Evolutionary conservation across 495 filamentous ascomycete genomes (phyloP).

Genomic region (Trichodelitschia bisporula): DNA sequence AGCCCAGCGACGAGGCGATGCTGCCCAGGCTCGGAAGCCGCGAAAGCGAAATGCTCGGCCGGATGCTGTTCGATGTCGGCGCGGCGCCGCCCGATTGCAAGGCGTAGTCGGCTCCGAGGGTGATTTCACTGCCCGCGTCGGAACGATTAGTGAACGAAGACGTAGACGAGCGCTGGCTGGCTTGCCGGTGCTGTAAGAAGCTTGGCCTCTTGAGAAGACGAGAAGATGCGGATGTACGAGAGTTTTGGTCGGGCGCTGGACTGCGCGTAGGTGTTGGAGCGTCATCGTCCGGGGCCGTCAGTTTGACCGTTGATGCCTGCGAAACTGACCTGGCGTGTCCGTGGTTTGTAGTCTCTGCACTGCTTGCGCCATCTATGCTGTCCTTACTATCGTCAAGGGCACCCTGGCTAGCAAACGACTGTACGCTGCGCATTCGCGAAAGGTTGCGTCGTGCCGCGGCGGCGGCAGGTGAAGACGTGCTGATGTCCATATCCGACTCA

Average conservation of each 20-base stretch:
- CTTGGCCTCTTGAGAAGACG: too few relatives aligned
- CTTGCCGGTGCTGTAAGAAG: constrained; percentile 46
- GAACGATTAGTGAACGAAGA: constrained; percentile 45
- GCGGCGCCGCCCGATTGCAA: constrained; percentile 61
- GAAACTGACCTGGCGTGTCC: too few relatives aligned
- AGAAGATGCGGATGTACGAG: too few relatives aligned
- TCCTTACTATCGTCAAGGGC: too few relatives aligned
- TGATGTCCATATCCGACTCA: constrained; percentile 15
- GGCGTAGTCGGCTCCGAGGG: constrained; percentile 61
- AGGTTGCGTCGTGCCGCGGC: constrained; percentile 15
- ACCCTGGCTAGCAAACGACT: too few relatives aligned
- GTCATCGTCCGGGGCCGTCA: too few relatives aligned
- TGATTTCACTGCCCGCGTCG: constrained; percentile 37
- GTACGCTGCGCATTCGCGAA: constrained; percentile 7
- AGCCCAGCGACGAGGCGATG: constrained; percentile 81
- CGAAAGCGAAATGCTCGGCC: constrained; percentile 30
- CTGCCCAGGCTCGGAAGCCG: constrained; percentile 77
- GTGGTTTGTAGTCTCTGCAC: too few relatives aligned
- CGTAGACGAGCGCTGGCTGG: constrained; percentile 52
- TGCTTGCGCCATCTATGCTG: too few relatives aligned
- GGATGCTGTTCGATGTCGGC: constrained; percentile 27
- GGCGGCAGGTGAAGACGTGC: constrained; percentile 17
- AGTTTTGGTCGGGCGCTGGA: too few relatives aligned
- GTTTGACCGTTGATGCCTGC: too few relatives aligned
- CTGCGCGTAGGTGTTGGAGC: too few relatives aligned